Percentiles rank a stretch among this genome's conserved stretches.
These are phyloP conservation scores for Candida easanensis DNA, from an alignment of 805 yeast species.

Conservation along the genomic window DNA sequence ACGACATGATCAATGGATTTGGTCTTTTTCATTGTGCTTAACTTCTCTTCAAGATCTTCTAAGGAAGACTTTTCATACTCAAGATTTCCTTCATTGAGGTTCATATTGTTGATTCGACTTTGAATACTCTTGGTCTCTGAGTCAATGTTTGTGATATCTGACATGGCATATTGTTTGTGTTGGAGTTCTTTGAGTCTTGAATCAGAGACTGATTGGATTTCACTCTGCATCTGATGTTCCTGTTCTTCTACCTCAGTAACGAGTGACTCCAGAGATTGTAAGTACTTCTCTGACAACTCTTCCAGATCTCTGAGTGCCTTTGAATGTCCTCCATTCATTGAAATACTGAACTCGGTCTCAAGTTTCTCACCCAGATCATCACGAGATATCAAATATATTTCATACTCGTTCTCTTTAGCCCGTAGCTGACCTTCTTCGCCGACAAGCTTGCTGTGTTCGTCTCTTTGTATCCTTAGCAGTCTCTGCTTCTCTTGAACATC, in stretches of 20 bases:
- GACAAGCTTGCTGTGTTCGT: conserved; percentile 35
- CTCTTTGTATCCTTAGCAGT: conserved; percentile 29
- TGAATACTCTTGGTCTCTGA: conserved; percentile 37
- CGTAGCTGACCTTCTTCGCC: conserved; percentile 55
- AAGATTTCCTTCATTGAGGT: conserved; percentile 45
- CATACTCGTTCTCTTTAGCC: conserved; percentile 39
- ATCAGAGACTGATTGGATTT: conserved; percentile 24
- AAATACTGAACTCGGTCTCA: not conserved
- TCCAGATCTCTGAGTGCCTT: conserved; percentile 6
- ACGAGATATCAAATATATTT: conserved; percentile 21
- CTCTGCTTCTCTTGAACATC: conserved; percentile 24
- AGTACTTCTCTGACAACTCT: conserved; percentile 3
- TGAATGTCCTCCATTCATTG: not conserved
- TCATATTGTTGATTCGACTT: conserved; percentile 35
- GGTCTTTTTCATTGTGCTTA: conserved; percentile 30
- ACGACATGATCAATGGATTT: conserved; percentile 31
- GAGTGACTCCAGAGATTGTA: conserved; percentile 10
- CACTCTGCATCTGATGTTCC: conserved; percentile 19
- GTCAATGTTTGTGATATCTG: conserved; percentile 38
- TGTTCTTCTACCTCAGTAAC: conserved; percentile 12
- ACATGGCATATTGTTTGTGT: conserved; percentile 36
- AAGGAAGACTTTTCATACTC: conserved; percentile 44
- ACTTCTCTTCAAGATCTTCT: conserved; percentile 34
- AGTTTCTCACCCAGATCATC: conserved; percentile 19
- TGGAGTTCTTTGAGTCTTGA: conserved; percentile 42